A percentile compares a stretch with the other conserved stretches of the same genome.
Conservation (phyloP, 306 rosid species). For the Castanea sativa region DNA sequence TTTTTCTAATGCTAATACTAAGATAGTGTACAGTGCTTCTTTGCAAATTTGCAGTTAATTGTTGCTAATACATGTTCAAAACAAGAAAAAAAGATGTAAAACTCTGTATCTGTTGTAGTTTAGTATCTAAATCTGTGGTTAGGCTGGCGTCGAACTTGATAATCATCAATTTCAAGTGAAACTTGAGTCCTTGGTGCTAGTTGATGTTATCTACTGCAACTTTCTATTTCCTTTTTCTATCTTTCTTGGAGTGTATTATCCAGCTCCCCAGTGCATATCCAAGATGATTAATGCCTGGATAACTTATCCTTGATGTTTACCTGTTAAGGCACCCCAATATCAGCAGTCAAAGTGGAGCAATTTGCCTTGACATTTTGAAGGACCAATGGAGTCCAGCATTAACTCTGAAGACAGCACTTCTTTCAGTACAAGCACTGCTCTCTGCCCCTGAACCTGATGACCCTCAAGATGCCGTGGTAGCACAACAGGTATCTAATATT, state of each 20-base stretch:
- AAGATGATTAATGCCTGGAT: conserved; percentile 13
- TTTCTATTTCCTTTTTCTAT: background rate
- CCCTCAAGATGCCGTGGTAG: conserved; percentile 99
- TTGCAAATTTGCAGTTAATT: background rate
- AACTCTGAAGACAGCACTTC: conserved; percentile 96
- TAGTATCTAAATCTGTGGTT: background rate
- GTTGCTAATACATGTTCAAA: background rate
- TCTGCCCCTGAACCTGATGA: conserved; percentile 98
- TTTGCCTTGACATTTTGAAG: conserved; percentile 92
- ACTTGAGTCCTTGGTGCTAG: background rate
- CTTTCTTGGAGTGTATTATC: background rate
- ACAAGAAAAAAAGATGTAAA: background rate
- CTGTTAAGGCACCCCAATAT: conserved; percentile 95
- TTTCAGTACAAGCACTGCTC: conserved; percentile 93
- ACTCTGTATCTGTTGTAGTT: background rate
- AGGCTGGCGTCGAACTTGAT: background rate
- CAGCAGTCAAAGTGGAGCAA: conserved; percentile 99
- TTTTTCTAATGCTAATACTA: background rate
- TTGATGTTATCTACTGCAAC: background rate
- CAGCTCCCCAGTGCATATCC: background rate
- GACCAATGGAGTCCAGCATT: conserved; percentile 99
- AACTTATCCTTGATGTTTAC: conserved; percentile 20
- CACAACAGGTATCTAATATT: conserved; percentile 65
- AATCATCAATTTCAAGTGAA: background rate
- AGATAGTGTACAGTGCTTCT: background rate